Evolutionary conservation across 2,329 filamentous ascomycete genomes (phyloP).

Genomic region (Orbilia javanica): DNA sequence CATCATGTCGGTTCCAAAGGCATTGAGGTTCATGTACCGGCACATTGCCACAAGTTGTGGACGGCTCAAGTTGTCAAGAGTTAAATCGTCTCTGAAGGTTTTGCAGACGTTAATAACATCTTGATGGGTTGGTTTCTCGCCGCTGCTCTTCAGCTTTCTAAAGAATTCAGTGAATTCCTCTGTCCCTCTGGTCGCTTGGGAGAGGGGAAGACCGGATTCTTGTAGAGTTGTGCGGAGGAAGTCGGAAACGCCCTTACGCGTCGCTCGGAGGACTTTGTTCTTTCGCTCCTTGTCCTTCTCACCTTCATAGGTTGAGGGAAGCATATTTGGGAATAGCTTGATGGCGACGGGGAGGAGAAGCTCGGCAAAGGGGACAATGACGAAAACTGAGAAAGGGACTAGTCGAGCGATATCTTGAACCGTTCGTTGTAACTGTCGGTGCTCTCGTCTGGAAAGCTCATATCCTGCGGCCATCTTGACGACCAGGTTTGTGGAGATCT

Average conservation of each 20-base stretch:
- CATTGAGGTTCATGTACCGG: slow-evolving; percentile 97
- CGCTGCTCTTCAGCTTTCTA: slow-evolving; percentile 87
- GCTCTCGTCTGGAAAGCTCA: slow-evolving; percentile 92
- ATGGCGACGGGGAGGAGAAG: slow-evolving; percentile 90
- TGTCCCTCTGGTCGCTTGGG: slow-evolving; percentile 83
- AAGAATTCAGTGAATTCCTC: slow-evolving; percentile 98
- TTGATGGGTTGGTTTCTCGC: slow-evolving; percentile 85
- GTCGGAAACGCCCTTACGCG: slow-evolving; percentile 90
- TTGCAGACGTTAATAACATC: slow-evolving; percentile 99
- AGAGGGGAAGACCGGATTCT: slow-evolving; percentile 93
- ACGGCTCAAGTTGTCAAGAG: slow-evolving; percentile 93
- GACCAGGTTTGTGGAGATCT: slow-evolving; percentile 89
- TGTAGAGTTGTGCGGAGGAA: slow-evolving; percentile 90
- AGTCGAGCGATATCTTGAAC: slow-evolving; percentile 92
- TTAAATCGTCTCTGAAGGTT: slow-evolving; percentile 97
- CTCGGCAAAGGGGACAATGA: slow-evolving; percentile 96
- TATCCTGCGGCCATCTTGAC: slow-evolving; percentile 98
- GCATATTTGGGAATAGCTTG: slow-evolving; percentile 94
- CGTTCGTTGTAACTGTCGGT: slow-evolving; percentile 90
- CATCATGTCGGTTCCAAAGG: slow-evolving; percentile 97
- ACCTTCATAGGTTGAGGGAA: slow-evolving; percentile 96
- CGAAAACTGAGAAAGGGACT: slow-evolving; percentile 95
- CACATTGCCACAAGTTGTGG: slow-evolving; percentile 98
- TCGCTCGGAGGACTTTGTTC: slow-evolving; percentile 81
- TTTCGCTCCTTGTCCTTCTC: slow-evolving; percentile 92